A percentile compares a stretch with the other conserved stretches of the same genome.
Conservation (phyloP, 768 basidiomycete genomes). For the Rhizopogon roseolus region DNA sequence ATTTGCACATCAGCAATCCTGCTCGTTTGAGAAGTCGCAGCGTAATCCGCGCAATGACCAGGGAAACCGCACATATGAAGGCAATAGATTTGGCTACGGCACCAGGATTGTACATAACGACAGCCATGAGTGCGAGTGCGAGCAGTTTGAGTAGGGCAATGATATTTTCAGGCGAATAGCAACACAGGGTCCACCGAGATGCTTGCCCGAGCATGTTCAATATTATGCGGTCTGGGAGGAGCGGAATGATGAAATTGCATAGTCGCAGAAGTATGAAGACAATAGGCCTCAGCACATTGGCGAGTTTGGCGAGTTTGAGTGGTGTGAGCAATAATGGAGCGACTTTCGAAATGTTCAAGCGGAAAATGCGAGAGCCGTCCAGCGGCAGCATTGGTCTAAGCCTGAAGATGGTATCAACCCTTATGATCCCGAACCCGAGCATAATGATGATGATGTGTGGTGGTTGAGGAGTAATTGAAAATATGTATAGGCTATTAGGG, state of each 20-base stretch:
- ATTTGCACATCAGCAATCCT: not conserved
- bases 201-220: not conserved
- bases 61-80: not conserved
- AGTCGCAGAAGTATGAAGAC: not conserved
- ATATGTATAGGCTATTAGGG: not conserved
- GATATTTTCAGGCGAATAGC: not conserved
- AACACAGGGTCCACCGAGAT: not conserved
- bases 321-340: not conserved
- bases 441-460: not conserved
- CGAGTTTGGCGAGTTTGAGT: not conserved
- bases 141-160: constrained; percentile 7
- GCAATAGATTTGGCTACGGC: not conserved
- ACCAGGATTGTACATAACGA: constrained; percentile 11
- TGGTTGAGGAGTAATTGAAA: not conserved
- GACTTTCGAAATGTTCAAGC: not conserved
- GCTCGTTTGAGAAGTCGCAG: not conserved
- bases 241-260: not conserved
- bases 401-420: not conserved
- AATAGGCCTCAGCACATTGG: not conserved
- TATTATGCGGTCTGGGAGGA: not conserved
- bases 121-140: constrained; percentile 7
- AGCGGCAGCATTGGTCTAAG: not conserved
- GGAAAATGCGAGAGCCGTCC: not conserved
- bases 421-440: not conserved
- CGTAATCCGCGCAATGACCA: not conserved